Percentiles rank a stretch among this genome's conserved stretches.
phyloP scores from a whole-genome alignment of 257 asterid species.

The Cinchona pubescens region DNA sequence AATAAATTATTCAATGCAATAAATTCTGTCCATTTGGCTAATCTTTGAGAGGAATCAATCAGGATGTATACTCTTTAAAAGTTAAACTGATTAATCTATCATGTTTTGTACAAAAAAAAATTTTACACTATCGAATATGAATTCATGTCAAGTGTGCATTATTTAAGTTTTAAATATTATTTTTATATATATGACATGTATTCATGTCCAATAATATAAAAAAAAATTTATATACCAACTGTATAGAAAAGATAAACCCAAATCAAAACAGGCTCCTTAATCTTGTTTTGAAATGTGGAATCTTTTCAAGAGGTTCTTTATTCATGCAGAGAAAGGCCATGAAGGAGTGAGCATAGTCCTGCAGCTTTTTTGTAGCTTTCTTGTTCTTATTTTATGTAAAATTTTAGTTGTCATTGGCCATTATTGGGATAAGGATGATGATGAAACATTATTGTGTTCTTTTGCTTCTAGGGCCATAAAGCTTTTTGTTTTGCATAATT shows the following conservation, averaged over 20 bases:
- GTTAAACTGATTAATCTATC: no score
- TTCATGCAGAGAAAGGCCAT: neutral
- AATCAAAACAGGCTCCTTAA: neutral
- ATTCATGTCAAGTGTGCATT: no score
- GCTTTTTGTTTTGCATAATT: neutral
- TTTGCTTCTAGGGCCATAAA: neutral
- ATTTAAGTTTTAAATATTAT: no score
- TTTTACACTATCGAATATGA: no score
- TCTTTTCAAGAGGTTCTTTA: neutral
- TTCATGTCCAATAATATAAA: no score
- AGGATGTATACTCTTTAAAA: no score
- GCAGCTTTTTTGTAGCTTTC: neutral
- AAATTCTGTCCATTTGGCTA: neutral
- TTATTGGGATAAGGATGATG: constrained; percentile 20
- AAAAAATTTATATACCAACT: no score
- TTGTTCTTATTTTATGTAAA: neutral
- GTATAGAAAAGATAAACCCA: no score
- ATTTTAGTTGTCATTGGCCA: constrained; percentile 23
- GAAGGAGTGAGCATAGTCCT: no score
- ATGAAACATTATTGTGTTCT: neutral
- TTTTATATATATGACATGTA: no score
- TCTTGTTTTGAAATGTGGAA: neutral
- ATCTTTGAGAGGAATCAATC: no score
- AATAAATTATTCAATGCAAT: neutral
- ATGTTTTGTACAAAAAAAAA: no score